A percentile compares a stretch with the other conserved stretches of the same genome.
Evolutionary conservation across 2,329 filamentous ascomycete genomes (phyloP).

Genomic region (Cladosporium sphaerospermum): DNA sequence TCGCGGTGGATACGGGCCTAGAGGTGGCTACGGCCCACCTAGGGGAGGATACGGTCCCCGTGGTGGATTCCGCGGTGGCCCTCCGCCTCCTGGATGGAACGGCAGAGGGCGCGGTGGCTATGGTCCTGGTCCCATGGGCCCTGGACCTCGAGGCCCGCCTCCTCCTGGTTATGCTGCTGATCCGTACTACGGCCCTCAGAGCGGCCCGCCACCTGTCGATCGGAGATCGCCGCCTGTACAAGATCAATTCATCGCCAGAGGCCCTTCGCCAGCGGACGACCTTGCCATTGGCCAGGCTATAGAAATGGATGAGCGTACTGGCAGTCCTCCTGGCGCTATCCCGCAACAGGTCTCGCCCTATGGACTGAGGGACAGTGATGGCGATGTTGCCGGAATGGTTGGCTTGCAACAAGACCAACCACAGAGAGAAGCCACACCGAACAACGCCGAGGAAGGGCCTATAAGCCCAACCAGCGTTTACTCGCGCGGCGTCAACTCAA

Average conservation of each 20-base stretch:
- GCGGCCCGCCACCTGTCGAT: background rate
- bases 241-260: conserved; percentile 24
- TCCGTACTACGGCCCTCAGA: conserved; percentile 17
- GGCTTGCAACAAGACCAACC: conserved; percentile 55
- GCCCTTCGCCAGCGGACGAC: conserved; percentile 13
- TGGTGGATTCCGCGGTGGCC: conserved; percentile 35
- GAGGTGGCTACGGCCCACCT: conserved; percentile 48
- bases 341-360: conserved; percentile 25
- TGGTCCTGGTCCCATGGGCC: conserved; percentile 17
- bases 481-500: conserved; percentile 58
- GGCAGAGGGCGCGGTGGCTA: conserved; percentile 43
- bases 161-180: conserved; percentile 25
- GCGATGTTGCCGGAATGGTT: conserved; percentile 68
- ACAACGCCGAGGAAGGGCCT: conserved; percentile 53
- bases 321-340: conserved; percentile 39
- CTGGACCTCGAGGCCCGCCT: conserved; percentile 18
- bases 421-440: conserved; percentile 50
- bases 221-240: conserved; percentile 25
- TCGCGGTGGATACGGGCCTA: conserved; percentile 41
- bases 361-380: conserved; percentile 55
- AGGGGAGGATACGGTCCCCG: conserved; percentile 38
- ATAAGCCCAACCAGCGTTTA: conserved; percentile 50
- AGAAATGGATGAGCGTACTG: conserved; percentile 72
- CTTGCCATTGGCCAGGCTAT: conserved; percentile 57
- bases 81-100: conserved; percentile 30